Evolutionary conservation across 2,329 filamentous ascomycete genomes (phyloP).

Genomic region (Penicillium sp.): DNA sequence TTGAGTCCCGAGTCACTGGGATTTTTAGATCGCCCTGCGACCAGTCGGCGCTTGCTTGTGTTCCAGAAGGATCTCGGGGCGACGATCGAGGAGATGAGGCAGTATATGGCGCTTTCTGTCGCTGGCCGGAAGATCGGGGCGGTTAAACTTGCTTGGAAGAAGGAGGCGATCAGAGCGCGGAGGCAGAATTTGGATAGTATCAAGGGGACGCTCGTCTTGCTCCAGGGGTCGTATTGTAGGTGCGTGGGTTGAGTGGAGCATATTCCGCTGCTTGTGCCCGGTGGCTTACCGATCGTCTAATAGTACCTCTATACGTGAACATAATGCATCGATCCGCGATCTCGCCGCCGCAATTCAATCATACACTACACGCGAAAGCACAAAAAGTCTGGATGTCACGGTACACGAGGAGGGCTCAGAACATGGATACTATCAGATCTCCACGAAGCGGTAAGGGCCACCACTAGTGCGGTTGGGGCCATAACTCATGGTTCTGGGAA

Average conservation of each 20-base stretch:
- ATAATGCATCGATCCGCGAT: too few species aligned
- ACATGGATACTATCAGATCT: neutral
- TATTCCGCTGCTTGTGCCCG: too few species aligned
- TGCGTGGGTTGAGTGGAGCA: neutral
- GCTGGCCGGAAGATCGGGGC: neutral
- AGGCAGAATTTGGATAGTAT: constrained; percentile 1
- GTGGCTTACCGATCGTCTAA: neutral
- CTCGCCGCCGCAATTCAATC: too few species aligned
- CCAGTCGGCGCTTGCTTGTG: neutral
- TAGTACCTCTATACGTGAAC: neutral
- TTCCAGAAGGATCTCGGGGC: neutral
- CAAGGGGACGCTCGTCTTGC: neutral
- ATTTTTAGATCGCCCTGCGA: neutral
- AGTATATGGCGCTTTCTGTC: neutral
- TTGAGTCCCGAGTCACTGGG: neutral
- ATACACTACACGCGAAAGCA: too few species aligned
- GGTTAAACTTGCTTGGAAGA: constrained; percentile 1
- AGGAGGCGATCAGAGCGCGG: neutral
- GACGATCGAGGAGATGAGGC: neutral
- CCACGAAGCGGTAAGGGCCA: too few species aligned
- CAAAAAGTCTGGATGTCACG: too few species aligned
- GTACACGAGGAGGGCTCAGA: neutral
- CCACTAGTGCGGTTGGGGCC: too few species aligned
- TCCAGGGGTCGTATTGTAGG: constrained; percentile 1
- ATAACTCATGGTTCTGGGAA: neutral